A percentile compares a stretch with the other conserved stretches of the same genome.
Conservation (phyloP, 1,284 basidiomycete genomes). For the Cutaneotrichosporon cavernicola region DNA sequence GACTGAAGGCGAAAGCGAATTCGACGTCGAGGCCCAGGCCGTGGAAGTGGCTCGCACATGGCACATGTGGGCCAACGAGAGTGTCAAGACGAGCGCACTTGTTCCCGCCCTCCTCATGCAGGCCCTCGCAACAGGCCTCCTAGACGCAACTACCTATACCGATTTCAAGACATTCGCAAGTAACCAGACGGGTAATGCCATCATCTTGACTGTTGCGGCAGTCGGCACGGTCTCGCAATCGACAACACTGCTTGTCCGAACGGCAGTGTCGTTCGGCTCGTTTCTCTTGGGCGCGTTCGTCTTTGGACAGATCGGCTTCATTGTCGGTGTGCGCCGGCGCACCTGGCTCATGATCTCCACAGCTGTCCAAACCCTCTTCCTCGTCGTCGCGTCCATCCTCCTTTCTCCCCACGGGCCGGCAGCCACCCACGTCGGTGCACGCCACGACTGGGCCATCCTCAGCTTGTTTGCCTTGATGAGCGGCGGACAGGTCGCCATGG, state of each 20-base stretch:
- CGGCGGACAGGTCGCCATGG: constrained; percentile 51
- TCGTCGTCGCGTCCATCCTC: constrained; percentile 39
- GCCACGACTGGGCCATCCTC: constrained; percentile 45
- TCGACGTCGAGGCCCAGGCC: constrained; percentile 1
- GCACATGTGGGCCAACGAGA: constrained; percentile 35
- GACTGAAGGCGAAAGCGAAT: background rate
- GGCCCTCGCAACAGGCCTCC: constrained; percentile 44
- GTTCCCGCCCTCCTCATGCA: constrained; percentile 41
- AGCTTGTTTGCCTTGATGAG: constrained; percentile 47
- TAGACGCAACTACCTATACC: constrained; percentile 51
- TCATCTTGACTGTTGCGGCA: constrained; percentile 48
- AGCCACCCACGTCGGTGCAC: constrained; percentile 25
- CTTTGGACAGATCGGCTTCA: constrained; percentile 47
- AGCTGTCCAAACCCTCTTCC: constrained; percentile 31
- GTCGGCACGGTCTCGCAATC: constrained; percentile 29
- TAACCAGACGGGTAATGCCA: constrained; percentile 52
- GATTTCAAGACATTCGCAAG: constrained; percentile 51
- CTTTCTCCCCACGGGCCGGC: constrained; percentile 36
- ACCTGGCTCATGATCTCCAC: constrained; percentile 41
- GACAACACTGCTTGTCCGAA: constrained; percentile 33
- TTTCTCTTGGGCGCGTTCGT: constrained; percentile 43
- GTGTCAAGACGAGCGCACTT: constrained; percentile 31
- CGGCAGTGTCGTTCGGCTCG: constrained; percentile 41
- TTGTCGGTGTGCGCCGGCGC: constrained; percentile 36
- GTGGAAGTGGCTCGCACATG: constrained; percentile 1